Base-by-base conservation (phyloP, 2,329 filamentous ascomycete genomes). In the Zopfia rhizophila region DNA sequence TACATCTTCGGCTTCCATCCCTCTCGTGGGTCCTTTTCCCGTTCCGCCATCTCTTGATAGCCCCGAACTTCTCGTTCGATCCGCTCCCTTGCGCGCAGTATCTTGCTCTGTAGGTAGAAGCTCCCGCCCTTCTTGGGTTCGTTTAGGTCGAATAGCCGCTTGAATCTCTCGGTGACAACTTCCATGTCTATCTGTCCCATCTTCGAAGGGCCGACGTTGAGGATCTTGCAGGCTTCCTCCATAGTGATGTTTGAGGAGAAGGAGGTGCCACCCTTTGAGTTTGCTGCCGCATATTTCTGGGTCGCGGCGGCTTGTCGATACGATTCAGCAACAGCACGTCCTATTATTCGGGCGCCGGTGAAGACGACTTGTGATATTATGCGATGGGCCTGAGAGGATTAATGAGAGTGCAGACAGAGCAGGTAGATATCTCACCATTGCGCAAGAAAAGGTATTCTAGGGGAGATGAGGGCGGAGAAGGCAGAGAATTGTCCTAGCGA, bases 41-140 rank as follows among this genome's bases (percentile, higher is more conserved):
- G 80, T 59, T 86, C 85, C 11, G 82, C 81, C 68, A 87, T 85
- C 68, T 90, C 87, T 63, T 85, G 80, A 48, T 86, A 82, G 48
- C 89, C 85, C 55, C 86, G 81, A 28, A 94, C 78, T 75, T 99
- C 93, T 63, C 88, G 82, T 78, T 97, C 93, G 75, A 99, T 88
- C 55, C 94, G 81, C 76, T 99, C 93, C 63, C 93, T 84, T 47
- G 94, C 94, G 53, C 94, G 82, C 60, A 97, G 76, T 43, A 99
- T 85, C 78, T 99, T 99, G 81, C 93, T 97, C 76, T 99, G 94
- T 36, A 99, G 81, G 74, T 99, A 99, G 75, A 99, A 99, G 65
- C 91, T 97, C 40, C 94, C 94, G 24, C 94, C 94, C 68, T 96
- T 96, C 74, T 95, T 82, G 8, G 94, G 93, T 56, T 99, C 90